Evolutionary conservation across 2,329 filamentous ascomycete genomes (phyloP).

Genomic region (Verticillium longisporum): DNA sequence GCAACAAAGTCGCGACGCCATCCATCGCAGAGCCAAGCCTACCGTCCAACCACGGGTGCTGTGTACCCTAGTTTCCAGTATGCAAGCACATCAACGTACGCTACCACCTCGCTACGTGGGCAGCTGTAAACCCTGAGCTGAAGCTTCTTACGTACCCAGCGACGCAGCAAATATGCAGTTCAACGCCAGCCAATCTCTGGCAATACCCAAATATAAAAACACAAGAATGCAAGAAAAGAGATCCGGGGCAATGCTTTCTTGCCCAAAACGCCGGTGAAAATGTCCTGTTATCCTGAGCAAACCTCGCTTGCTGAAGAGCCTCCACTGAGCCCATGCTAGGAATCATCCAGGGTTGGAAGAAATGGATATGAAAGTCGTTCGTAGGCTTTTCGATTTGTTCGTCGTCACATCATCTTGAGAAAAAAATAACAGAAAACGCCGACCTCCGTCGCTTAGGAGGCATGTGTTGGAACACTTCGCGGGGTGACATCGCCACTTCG

Average conservation of each 20-base stretch:
- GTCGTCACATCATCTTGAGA: background rate
- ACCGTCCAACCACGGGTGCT: background rate
- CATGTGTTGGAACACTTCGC: constrained; percentile 44
- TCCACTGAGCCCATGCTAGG: background rate
- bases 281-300: background rate
- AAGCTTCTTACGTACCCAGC: background rate
- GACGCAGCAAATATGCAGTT: background rate
- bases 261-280: background rate
- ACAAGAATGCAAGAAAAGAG: background rate
- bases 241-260: background rate
- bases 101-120: background rate
- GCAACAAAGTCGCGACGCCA: background rate
- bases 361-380: background rate
- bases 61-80: background rate
- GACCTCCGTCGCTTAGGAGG: constrained; percentile 21
- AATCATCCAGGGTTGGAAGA: background rate
- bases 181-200: background rate
- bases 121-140: background rate
- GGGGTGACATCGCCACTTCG: constrained; percentile 51
- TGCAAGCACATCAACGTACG: background rate
- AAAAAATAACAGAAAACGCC: background rate
- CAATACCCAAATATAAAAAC: background rate
- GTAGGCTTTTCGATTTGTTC: background rate
- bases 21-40: background rate
- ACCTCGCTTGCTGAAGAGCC: background rate